A percentile compares a stretch with the other conserved stretches of the same genome.
Conservation (phyloP, 1,284 basidiomycete species). For the Naganishia cerealis region DNA sequence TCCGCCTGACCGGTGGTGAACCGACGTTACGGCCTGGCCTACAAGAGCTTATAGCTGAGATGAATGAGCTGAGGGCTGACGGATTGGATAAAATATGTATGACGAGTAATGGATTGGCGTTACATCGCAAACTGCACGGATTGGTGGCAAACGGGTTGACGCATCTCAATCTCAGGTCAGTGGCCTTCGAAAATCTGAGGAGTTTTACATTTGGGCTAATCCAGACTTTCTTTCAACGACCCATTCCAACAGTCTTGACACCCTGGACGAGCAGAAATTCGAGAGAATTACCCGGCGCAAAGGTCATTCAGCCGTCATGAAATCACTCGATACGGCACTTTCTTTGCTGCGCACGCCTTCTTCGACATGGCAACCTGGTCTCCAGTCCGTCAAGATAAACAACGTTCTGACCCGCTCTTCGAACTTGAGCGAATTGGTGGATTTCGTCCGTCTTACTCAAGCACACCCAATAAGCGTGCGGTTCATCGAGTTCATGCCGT, state of each 20-base stretch:
- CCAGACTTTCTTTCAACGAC: not conserved
- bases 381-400: constrained; percentile 73
- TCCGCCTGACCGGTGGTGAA: constrained; percentile 82
- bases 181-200: not conserved
- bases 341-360: constrained; percentile 39
- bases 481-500: constrained; percentile 93
- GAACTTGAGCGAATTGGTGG: constrained; percentile 73
- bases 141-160: constrained; percentile 32
- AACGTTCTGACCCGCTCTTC: constrained; percentile 77
- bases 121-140: constrained; percentile 30
- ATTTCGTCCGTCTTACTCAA: constrained; percentile 74
- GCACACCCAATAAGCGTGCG: constrained; percentile 67
- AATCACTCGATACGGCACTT: constrained; percentile 66
- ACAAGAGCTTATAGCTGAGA: constrained; percentile 69
- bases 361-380: constrained; percentile 38
- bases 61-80: constrained; percentile 54
- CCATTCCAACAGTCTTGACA: constrained; percentile 65
- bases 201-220: not conserved
- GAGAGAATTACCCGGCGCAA: constrained; percentile 72
- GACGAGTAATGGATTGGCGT: constrained; percentile 33
- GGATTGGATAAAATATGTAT: constrained; percentile 33
- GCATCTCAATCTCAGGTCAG: constrained; percentile 34
- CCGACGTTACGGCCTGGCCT: constrained; percentile 81
- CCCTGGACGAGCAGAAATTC: constrained; percentile 81
- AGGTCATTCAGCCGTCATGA: constrained; percentile 72